Base-by-base conservation (phyloP, 1,284 basidiomycete genomes). In the Tylopilus orsonianus region DNA sequence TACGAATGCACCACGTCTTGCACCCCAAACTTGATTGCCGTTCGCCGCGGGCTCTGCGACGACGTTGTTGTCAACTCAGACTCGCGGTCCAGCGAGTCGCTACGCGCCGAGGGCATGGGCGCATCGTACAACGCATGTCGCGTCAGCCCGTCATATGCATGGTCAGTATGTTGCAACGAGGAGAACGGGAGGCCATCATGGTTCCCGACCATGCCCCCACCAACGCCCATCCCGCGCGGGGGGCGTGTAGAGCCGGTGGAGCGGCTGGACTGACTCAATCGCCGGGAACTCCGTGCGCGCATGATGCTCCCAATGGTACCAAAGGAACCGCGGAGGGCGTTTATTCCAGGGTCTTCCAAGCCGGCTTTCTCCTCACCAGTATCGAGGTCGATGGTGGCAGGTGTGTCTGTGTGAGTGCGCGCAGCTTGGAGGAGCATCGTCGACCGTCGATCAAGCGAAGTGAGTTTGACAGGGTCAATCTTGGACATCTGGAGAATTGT, bases 401-500 rank as follows among this genome's bases (percentile, higher is more conserved):
- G 57, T 5, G 40, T 48, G 54, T 87, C 85, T 2, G 84, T 89
- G 41, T 81, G 77, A 18, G 75, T 66, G 19, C 81, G 80, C 0
- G 89, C 79, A 4, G 88, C 90, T 64, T 87, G 82, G 20, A 97
- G 77, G 24, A 97, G 81, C 36, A 96, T 79, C 0, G 93, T 96
- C 5, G 89, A 87, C 30, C 85, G 79, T 27, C 93, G 78, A 64
- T 95, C 94, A 59, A 97, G 85, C 48, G 75, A 77, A n/a, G 62
- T 62, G 59, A 97, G 78, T 48, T 84, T 72, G 23, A 72, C 75
- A 4, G 91, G 91, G 62, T 94, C 91, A 56, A 93, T 79, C 70
- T 97, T 98, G 68, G 93, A 96, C 79, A 99, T 87, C 70, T 99
- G 96, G 8, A 99, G 83, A 53, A 99, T 84, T 16, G 89, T 91